A percentile compares a stretch with the other conserved stretches of the same genome.
Conservation (phyloP, 768 basidiomycete genomes). For the Mrakia frigida region DNA sequence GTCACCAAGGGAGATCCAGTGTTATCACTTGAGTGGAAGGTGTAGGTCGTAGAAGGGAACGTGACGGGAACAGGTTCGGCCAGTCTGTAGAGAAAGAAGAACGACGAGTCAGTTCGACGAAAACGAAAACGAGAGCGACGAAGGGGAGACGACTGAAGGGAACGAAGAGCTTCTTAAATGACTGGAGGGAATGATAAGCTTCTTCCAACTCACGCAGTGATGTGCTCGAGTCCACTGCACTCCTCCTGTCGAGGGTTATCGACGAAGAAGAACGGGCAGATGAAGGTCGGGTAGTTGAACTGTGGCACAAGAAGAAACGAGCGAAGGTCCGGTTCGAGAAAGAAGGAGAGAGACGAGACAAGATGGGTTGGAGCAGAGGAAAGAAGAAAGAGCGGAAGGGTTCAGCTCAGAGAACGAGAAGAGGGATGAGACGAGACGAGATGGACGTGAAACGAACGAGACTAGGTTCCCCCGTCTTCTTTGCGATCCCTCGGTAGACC, state of each 20-base stretch:
- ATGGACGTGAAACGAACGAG: background rate
- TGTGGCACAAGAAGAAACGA: background rate
- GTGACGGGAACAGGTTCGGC: background rate
- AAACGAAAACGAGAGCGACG: too few species aligned
- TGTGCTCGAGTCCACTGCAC: background rate
- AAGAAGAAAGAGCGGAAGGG: background rate
- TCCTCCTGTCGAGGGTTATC: background rate
- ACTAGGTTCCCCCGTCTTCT: background rate
- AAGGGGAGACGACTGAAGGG: background rate
- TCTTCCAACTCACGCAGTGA: background rate
- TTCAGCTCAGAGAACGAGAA: too few species aligned
- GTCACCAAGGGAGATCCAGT: background rate
- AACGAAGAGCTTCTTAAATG: too few species aligned
- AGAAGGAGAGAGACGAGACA: background rate
- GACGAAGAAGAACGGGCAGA: background rate
- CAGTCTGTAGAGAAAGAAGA: too few species aligned
- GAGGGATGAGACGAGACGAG: too few species aligned
- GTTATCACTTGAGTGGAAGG: background rate
- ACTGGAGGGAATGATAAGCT: too few species aligned
- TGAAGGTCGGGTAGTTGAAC: slow-evolving; percentile 5
- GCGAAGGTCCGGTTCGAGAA: too few species aligned
- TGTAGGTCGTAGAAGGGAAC: background rate
- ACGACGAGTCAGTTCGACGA: too few species aligned
- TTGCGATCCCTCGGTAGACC: background rate
- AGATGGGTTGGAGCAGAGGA: background rate